phyloP scores from a whole-genome alignment of 176 grass and related monocot genomes.

The Triticum monococcum region DNA sequence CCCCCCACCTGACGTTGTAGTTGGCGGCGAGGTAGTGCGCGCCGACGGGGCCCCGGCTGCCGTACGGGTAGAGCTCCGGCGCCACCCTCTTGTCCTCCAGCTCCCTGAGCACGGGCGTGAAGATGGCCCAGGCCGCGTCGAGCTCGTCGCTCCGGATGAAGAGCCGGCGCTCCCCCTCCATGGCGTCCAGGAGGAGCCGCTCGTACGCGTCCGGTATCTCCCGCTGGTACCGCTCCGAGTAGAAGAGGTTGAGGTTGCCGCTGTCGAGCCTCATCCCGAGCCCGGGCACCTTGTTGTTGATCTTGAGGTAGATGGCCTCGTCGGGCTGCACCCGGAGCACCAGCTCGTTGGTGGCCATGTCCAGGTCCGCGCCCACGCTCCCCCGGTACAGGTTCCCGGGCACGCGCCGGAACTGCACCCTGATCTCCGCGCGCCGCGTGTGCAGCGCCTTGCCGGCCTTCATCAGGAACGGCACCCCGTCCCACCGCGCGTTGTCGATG shows the following conservation, averaged over 20 bases:
- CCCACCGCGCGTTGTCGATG: conserved; percentile 97
- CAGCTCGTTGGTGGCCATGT: conserved; percentile 82
- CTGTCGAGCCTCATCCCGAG: conserved; percentile 85
- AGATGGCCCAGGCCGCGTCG: conserved; percentile 85
- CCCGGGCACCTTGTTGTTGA: conserved; percentile 92
- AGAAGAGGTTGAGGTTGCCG: conserved; percentile 82
- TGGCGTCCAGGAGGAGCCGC: conserved; percentile 80
- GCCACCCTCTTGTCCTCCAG: conserved; percentile 59
- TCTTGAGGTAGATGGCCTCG: conserved; percentile 96
- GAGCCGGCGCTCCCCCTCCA: conserved; percentile 79
- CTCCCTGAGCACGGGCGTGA: conserved; percentile 77
- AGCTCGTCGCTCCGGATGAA: conserved; percentile 98
- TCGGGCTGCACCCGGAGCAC: conserved; percentile 85
- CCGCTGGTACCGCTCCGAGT: conserved; percentile 56
- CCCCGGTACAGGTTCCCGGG: conserved; percentile 83
- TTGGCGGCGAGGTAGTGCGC: conserved; percentile 92
- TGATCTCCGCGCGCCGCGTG: conserved; percentile 70
- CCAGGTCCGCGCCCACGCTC: conserved; percentile 50
- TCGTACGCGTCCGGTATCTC: conserved; percentile 97
- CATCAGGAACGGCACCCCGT: conserved; percentile 91
- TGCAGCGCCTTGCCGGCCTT: conserved; percentile 97
- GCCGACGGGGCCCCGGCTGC: conserved; percentile 83
- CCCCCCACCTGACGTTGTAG: conserved; percentile 80
- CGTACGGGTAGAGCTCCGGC: conserved; percentile 93
- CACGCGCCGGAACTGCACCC: conserved; percentile 91